These are phyloP conservation scores for Pseudogymnoascus sp. DNA, from an alignment of 2,329 filamentous ascomycete genomes.

Conservation along the genomic window DNA sequence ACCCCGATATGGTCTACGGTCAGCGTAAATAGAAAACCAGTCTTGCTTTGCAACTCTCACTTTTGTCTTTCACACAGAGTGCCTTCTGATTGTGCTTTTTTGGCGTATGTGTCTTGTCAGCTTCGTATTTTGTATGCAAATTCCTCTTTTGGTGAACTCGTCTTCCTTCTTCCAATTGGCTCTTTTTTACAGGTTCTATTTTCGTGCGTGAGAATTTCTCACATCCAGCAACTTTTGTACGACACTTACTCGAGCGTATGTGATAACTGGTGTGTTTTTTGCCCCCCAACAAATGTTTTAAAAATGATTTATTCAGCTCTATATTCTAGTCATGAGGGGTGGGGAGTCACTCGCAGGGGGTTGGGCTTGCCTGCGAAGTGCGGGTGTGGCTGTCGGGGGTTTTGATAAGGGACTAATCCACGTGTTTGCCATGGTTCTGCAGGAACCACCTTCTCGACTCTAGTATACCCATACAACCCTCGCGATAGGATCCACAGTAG, in stretches of 20 bases:
- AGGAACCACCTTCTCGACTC: background rate
- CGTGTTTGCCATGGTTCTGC: background rate
- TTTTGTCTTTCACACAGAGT: background rate
- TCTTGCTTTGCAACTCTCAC: background rate
- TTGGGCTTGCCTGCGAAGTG: background rate
- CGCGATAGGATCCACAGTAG: background rate
- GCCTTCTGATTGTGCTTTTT: background rate
- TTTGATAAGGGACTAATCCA: background rate
- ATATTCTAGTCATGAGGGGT: too few species aligned
- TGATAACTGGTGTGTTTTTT: background rate
- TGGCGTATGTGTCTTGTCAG: background rate
- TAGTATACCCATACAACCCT: background rate
- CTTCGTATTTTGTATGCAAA: background rate
- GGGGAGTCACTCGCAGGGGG: background rate
- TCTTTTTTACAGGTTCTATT: background rate
- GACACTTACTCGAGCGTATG: background rate
- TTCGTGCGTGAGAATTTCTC: background rate
- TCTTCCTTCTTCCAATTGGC: background rate
- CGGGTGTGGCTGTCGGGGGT: background rate
- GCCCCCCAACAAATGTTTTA: too few species aligned
- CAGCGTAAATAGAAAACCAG: background rate
- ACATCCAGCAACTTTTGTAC: too few species aligned
- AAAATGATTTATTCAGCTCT: too few species aligned
- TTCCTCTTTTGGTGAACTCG: background rate
- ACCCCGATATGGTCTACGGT: background rate